Conservation (phyloP, 495 filamentous ascomycete species). For the Pyronema omphalodes region DNA sequence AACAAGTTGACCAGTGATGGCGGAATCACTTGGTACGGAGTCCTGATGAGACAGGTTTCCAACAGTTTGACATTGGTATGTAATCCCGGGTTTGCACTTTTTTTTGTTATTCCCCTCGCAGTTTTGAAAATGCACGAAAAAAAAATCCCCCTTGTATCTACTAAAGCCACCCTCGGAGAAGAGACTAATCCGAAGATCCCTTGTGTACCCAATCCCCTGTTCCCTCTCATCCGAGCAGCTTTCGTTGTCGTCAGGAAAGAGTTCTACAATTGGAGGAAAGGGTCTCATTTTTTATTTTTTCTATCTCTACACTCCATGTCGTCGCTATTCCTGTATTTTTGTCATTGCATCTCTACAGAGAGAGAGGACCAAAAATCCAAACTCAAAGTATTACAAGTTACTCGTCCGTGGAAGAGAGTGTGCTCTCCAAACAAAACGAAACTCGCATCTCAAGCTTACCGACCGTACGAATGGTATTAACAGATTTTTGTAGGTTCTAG, state of each 20-base stretch:
- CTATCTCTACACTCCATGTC: neutral
- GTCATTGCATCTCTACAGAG: constrained; percentile 8
- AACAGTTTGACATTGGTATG: constrained; percentile 31
- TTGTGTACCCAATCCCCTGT: neutral
- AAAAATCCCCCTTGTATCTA: neutral
- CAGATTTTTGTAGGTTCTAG: constrained; percentile 37
- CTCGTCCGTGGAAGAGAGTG: constrained; percentile 10
- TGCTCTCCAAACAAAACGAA: constrained; percentile 9
- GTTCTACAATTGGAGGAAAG: neutral
- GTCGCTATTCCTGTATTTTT: constrained; percentile 4
- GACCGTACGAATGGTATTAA: constrained; percentile 4
- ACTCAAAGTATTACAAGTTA: constrained; percentile 12
- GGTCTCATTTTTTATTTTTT: constrained; percentile 2
- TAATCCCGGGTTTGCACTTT: constrained; percentile 7
- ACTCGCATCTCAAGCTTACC: neutral
- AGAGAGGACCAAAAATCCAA: constrained; percentile 23
- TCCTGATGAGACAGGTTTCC: constrained; percentile 37
- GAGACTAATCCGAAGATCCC: constrained; percentile 21
- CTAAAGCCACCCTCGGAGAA: constrained; percentile 14
- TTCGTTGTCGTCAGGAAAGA: constrained; percentile 1
- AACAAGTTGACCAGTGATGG: constrained; percentile 35
- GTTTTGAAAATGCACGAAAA: neutral
- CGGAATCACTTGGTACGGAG: constrained; percentile 35
- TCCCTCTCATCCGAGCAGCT: constrained; percentile 16
- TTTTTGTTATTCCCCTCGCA: constrained; percentile 6